Percentiles rank a stretch among this genome's conserved stretches.
These are phyloP conservation scores for Aspergillus quadricinctus DNA, from an alignment of 2,329 filamentous ascomycete genomes.

Conservation along the genomic window DNA sequence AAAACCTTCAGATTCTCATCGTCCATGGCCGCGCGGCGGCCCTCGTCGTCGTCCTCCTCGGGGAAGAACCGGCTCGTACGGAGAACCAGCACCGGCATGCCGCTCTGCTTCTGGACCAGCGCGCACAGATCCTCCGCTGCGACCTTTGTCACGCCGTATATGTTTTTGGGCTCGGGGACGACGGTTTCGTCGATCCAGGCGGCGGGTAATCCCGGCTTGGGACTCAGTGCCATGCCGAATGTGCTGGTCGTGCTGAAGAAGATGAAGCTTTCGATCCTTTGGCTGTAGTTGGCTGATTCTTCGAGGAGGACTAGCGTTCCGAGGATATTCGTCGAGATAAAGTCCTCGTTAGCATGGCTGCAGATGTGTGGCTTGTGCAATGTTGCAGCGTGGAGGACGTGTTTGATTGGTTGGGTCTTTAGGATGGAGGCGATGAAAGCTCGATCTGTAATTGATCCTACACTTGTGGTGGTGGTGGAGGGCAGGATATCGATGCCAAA, in stretches of 20 bases:
- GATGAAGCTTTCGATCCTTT: neutral
- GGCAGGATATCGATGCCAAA: slow-evolving; percentile 8
- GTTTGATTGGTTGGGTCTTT: slow-evolving; percentile 3
- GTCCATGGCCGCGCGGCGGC: slow-evolving; percentile 6
- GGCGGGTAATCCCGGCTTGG: slow-evolving; percentile 9
- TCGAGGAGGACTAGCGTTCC: neutral
- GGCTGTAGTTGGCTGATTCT: too few species aligned
- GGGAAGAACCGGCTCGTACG: slow-evolving; percentile 6
- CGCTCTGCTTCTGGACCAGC: slow-evolving; percentile 6
- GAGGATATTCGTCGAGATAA: slow-evolving; percentile 6
- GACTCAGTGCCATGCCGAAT: slow-evolving; percentile 8
- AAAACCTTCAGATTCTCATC: slow-evolving; percentile 9
- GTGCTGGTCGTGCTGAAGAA: slow-evolving; percentile 10
- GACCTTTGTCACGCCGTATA: slow-evolving; percentile 10
- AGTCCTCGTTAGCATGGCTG: slow-evolving; percentile 3
- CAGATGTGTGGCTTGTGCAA: slow-evolving; percentile 8
- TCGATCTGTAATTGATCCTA: too few species aligned
- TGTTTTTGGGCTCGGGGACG: slow-evolving; percentile 7
- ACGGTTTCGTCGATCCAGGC: slow-evolving; percentile 10
- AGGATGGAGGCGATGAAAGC: neutral
- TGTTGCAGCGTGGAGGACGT: slow-evolving; percentile 6
- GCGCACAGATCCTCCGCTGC: slow-evolving; percentile 9
- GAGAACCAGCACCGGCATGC: slow-evolving; percentile 1
- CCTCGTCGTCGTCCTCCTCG: slow-evolving; percentile 9
- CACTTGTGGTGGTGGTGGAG: too few species aligned